Conservation (phyloP, 345 rosid genomes). For the Aurinia saxatilis region DNA sequence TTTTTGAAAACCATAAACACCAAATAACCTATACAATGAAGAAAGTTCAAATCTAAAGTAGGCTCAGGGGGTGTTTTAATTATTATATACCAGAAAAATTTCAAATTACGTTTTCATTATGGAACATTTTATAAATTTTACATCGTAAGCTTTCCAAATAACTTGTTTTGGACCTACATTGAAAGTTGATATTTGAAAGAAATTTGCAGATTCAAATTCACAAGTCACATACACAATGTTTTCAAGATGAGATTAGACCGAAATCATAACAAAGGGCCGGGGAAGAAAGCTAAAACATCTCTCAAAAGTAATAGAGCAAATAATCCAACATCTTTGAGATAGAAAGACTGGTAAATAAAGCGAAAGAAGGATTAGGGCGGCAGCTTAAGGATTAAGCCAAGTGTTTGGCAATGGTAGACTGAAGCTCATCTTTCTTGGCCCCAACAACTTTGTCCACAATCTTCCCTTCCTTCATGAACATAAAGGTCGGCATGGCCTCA, state of each 20-base stretch:
- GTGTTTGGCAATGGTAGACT: slow-evolving; percentile 55
- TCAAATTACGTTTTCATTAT: no score
- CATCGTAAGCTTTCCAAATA: no score
- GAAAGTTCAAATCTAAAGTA: no score
- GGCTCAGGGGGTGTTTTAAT: no score
- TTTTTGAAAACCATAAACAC: no score
- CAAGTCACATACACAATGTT: neutral
- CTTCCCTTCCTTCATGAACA: slow-evolving; percentile 68
- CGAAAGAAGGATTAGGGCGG: neutral
- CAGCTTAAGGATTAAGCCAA: slow-evolving; percentile 12
- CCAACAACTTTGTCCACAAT: slow-evolving; percentile 67
- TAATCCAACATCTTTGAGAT: neutral
- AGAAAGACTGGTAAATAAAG: neutral
- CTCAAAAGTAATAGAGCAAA: neutral
- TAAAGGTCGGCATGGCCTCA: slow-evolving; percentile 77
- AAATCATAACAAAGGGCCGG: neutral
- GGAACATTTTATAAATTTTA: no score
- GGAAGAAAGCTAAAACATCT: neutral
- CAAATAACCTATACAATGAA: no score
- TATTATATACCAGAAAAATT: no score
- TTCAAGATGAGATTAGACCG: neutral
- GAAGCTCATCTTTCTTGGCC: slow-evolving; percentile 70
- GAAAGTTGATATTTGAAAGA: neutral
- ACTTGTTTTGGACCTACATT: no score
- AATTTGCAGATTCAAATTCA: neutral